phyloP scores from a whole-genome alignment of 306 rosid genomes.

The Rosa persica region DNA sequence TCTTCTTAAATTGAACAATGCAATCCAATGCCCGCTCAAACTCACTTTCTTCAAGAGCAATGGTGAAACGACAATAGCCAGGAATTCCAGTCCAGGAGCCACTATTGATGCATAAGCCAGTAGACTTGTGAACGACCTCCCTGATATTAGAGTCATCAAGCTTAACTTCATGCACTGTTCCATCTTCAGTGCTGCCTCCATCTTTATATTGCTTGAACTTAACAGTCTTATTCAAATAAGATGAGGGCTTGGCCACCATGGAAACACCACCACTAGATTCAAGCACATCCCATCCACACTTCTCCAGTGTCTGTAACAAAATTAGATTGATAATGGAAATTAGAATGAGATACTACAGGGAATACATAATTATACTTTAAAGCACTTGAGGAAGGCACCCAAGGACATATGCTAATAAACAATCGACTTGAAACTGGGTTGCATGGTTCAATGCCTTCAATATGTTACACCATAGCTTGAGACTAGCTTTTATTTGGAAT shows the following conservation, averaged over 20 bases:
- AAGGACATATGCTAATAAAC: not conserved
- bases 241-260: slow-evolving; percentile 83
- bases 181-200: slow-evolving; percentile 32
- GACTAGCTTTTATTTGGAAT: not conserved
- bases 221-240: slow-evolving; percentile 63
- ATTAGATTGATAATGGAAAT: slow-evolving; percentile 4
- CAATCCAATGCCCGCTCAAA: slow-evolving; percentile 79
- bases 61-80: slow-evolving; percentile 84
- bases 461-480: not conserved
- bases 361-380: not conserved
- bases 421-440: not conserved
- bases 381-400: not conserved
- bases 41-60: slow-evolving; percentile 77
- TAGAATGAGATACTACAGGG: slow-evolving; percentile 3
- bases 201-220: slow-evolving; percentile 37
- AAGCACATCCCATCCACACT: slow-evolving; percentile 84
- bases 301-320: slow-evolving; percentile 59
- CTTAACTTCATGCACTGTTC: slow-evolving; percentile 36
- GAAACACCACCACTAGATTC: slow-evolving; percentile 76
- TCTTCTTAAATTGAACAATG: slow-evolving; percentile 53
- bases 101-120: slow-evolving; percentile 91
- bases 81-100: slow-evolving; percentile 96
- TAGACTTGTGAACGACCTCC: slow-evolving; percentile 60
- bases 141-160: slow-evolving; percentile 73
- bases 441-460: not conserved